A percentile compares a stretch with the other conserved stretches of the same genome.
Evolutionary conservation across 768 basidiomycete genomes (phyloP).

Genomic region (Paxillus ammoniavirescens): DNA sequence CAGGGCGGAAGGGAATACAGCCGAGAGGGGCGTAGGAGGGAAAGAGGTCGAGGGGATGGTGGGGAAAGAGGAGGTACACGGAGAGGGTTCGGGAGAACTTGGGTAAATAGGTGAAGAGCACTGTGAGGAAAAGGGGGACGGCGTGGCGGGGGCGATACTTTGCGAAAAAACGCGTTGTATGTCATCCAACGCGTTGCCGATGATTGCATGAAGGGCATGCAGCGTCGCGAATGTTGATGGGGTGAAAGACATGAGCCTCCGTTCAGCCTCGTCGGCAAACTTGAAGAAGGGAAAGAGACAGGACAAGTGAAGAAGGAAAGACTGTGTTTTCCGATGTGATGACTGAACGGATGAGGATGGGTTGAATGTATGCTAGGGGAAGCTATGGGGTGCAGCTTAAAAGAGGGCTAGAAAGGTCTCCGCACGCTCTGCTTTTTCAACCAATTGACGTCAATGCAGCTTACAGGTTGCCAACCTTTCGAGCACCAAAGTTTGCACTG

Average conservation of each 20-base stretch:
- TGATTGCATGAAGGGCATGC: conserved; percentile 60
- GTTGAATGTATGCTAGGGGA: background rate
- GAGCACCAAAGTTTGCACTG: background rate
- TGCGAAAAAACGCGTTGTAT: conserved; percentile 58
- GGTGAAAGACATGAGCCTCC: conserved; percentile 20
- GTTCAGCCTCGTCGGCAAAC: background rate
- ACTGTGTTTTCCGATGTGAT: background rate
- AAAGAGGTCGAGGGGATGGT: conserved; percentile 25
- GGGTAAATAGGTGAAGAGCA: conserved; percentile 18
- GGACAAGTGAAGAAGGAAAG: conserved; percentile 3
- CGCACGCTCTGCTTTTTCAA: background rate
- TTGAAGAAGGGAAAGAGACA: conserved; percentile 1
- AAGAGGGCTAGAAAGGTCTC: conserved; percentile 4
- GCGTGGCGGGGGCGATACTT: conserved; percentile 2
- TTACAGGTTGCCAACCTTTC: background rate
- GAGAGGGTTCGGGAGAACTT: conserved; percentile 34
- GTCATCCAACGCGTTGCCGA: conserved; percentile 67
- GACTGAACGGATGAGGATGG: background rate
- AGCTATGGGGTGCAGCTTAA: conserved; percentile 11
- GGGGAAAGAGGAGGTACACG: conserved; percentile 21
- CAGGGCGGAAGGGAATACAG: conserved; percentile 18
- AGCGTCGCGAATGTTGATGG: conserved; percentile 64
- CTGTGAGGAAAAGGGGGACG: conserved; percentile 11
- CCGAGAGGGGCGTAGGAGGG: conserved; percentile 30
- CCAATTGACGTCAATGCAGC: conserved; percentile 7